Base-by-base conservation (phyloP, 805 yeast genomes). In the Suhomyces tanzawaensis region DNA sequence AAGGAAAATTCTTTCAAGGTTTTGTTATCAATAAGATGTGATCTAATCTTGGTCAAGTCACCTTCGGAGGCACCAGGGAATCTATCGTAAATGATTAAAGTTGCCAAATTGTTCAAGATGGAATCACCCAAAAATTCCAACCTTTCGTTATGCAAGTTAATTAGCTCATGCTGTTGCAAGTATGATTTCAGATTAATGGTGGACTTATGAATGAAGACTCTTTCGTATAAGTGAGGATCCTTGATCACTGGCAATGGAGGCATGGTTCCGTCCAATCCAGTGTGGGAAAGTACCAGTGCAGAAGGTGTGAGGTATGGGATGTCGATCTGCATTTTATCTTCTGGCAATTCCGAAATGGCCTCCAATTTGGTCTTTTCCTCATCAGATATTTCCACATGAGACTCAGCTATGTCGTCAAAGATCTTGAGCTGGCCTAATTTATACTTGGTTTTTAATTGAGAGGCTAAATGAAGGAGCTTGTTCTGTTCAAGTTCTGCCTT, bases 111-210 rank as follows among this genome's bases (percentile, higher is more conserved):
- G 53, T 86, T 85, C 42, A 91, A 64, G 15, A 88, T 76, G 1
- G 97, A 81, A 63, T 91, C 98, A 12, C 98, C 98, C 30, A 87
- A 65, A 54, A 88, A 91, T 64, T 91, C 98, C 16, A 89, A 66
- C 34, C 96, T 71, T 67, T 90, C 97, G 57, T 91, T 86, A 50
- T 87, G 90, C 2, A 81, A 66, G 36, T 71, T 65, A 18, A 83
- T 65, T 37, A 75, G 66, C 46, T 83, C 91, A 3, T 64, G 58
- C 34, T 72, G 76, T n/a, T 77, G 65, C 33, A 82, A 58, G 46
- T 76, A 77, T 4, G 76, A 57, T 44, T 76, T 75, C 46, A 76
- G 77, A 43, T 81, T 78, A 12, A 82, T 73, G 3, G 77, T 66
- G 0, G 96, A 89, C 48, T 81, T 81, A 58, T 91, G 97, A 19